Percentiles rank a stretch among this genome's conserved stretches.
Evolutionary conservation across 805 yeast species (phyloP).

Genomic region (Lipomyces sp.): DNA sequence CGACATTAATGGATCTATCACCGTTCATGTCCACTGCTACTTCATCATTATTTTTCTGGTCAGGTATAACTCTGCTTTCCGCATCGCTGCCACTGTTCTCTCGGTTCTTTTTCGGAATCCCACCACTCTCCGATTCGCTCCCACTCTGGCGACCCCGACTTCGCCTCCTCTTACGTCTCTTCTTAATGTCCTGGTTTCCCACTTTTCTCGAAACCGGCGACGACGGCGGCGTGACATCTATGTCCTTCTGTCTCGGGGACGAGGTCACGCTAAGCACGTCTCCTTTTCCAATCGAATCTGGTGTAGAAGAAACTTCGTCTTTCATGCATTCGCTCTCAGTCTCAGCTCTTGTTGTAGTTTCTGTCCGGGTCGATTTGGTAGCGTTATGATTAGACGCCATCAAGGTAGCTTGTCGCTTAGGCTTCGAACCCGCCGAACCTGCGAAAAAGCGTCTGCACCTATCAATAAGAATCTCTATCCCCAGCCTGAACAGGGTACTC

Average conservation of each 20-base stretch:
- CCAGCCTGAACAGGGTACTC: not conserved
- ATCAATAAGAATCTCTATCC: too few relatives aligned
- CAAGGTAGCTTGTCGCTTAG: constrained; percentile 28
- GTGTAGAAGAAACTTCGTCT: not conserved
- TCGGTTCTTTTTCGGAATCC: not conserved
- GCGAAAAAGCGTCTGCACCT: constrained; percentile 23
- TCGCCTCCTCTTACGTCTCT: constrained; percentile 8
- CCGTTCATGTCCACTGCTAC: not conserved
- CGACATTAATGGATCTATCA: not conserved
- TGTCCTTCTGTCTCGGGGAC: not conserved
- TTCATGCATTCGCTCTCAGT: not conserved
- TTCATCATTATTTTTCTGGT: not conserved
- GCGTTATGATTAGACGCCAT: not conserved
- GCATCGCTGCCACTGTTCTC: constrained; percentile 2
- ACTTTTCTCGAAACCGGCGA: not conserved
- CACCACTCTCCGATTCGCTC: not conserved
- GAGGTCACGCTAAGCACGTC: not conserved
- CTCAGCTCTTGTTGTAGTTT: not conserved
- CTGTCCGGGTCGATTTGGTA: not conserved
- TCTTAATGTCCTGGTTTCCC: constrained; percentile 9
- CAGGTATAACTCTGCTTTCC: not conserved
- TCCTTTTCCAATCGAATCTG: constrained; percentile 1
- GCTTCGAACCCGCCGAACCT: constrained; percentile 25
- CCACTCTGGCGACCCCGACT: not conserved
- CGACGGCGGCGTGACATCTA: constrained; percentile 2